Evolutionary conservation across 176 grass and related monocot species (phyloP).

Genomic region (Lolium perenne): DNA sequence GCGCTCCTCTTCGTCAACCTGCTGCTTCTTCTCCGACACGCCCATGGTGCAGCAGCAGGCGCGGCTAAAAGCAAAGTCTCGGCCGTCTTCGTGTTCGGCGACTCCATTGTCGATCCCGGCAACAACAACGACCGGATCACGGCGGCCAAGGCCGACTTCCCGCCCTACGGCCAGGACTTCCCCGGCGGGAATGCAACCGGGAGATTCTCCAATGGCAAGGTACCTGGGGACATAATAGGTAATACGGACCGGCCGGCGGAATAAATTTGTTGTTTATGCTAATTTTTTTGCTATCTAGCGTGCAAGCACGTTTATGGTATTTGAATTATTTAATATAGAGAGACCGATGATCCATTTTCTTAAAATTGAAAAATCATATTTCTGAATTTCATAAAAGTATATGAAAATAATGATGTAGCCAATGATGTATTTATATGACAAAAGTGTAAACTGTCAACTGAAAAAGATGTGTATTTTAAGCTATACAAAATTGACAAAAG

Average conservation of each 20-base stretch:
- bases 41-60: neutral
- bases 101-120: slow-evolving; percentile 57
- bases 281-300: too few relatives aligned
- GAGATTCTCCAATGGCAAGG: slow-evolving; percentile 55
- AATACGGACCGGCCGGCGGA: neutral
- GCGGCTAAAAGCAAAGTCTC: neutral
- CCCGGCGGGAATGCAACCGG: slow-evolving; percentile 43
- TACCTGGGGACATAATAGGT: slow-evolving; percentile 53
- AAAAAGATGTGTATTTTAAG: too few relatives aligned
- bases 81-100: slow-evolving; percentile 46
- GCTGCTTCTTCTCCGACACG: neutral
- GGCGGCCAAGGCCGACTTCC: slow-evolving; percentile 55
- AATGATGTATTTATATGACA: too few relatives aligned
- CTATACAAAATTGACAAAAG: too few relatives aligned
- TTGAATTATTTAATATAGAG: too few relatives aligned
- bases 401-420: too few relatives aligned
- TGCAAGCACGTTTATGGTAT: too few relatives aligned
- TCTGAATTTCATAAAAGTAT: too few relatives aligned
- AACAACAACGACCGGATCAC: slow-evolving; percentile 49
- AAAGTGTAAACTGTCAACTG: too few relatives aligned
- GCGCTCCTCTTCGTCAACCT: neutral
- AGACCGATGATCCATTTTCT: too few relatives aligned
- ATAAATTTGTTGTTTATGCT: too few relatives aligned
- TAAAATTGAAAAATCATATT: too few relatives aligned
- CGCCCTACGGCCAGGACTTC: slow-evolving; percentile 56